Evolutionary conservation across 2,329 filamentous ascomycete genomes (phyloP).

Genomic region (Sporothrix pallida): DNA sequence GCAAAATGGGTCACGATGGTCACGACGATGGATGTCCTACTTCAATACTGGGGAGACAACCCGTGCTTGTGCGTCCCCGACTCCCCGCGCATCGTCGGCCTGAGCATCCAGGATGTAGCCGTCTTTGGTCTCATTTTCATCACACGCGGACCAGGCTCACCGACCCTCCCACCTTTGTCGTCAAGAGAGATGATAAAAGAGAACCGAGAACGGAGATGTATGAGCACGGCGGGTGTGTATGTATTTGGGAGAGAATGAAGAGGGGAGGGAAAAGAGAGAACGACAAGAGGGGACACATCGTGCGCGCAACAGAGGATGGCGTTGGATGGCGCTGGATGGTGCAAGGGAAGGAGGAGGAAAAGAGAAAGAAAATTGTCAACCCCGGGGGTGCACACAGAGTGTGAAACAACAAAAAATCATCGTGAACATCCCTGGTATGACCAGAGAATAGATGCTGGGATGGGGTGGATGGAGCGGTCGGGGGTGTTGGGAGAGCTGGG

Average conservation of each 20-base stretch:
- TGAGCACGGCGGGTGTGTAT: constrained; percentile 25
- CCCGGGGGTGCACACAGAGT: constrained; percentile 21
- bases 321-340: constrained; percentile 23
- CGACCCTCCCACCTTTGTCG: neutral
- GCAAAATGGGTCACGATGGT: constrained; percentile 2
- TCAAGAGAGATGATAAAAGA: neutral
- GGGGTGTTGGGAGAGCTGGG: constrained; percentile 2
- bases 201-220: constrained; percentile 30
- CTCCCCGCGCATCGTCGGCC: too few relatives aligned
- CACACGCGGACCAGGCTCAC: constrained; percentile 4
- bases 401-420: constrained; percentile 11
- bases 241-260: constrained; percentile 1
- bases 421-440: constrained; percentile 32
- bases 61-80: too few relatives aligned
- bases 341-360: constrained; percentile 18
- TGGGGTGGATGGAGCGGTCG: neutral
- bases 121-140: neutral
- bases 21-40: constrained; percentile 10
- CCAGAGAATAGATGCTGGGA: constrained; percentile 10
- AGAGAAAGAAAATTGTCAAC: neutral
- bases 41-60: neutral
- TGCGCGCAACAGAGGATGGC: constrained; percentile 21
- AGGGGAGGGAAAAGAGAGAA: neutral
- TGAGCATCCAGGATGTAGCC: neutral
- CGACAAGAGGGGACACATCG: constrained; percentile 2